Percentiles rank a stretch among this genome's conserved stretches.
These are phyloP conservation scores for Colletotrichum plurivorum DNA, from an alignment of 2,329 filamentous ascomycete species.

Conservation along the genomic window DNA sequence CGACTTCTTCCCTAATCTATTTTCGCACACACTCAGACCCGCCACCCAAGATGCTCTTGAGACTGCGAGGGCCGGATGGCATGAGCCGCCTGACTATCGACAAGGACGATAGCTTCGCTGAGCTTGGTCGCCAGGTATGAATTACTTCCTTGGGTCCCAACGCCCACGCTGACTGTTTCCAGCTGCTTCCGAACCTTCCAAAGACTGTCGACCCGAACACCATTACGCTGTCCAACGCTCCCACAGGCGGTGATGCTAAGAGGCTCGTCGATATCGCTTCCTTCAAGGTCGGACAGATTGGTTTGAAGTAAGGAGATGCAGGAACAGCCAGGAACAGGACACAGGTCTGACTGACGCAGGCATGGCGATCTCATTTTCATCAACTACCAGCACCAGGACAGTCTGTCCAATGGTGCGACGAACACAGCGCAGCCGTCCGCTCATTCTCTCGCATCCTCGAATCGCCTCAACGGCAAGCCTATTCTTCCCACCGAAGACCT, in stretches of 20 bases:
- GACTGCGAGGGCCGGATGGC: constrained; percentile 92
- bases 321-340: constrained; percentile 37
- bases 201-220: constrained; percentile 72
- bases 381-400: constrained; percentile 77
- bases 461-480: constrained; percentile 83
- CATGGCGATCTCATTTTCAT: constrained; percentile 95
- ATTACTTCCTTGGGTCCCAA: neutral
- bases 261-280: constrained; percentile 69
- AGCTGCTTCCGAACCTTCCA: constrained; percentile 73
- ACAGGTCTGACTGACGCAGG: constrained; percentile 59
- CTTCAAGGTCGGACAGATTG: constrained; percentile 71
- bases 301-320: constrained; percentile 64
- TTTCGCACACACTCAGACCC: constrained; percentile 1
- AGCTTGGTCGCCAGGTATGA: constrained; percentile 68
- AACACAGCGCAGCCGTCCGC: constrained; percentile 53
- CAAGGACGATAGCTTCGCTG: constrained; percentile 78
- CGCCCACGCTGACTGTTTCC: constrained; percentile 39
- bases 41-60: constrained; percentile 77
- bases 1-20: neutral
- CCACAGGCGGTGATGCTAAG: constrained; percentile 71
- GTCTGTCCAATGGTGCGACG: constrained; percentile 51
- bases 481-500: constrained; percentile 78
- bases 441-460: constrained; percentile 62
- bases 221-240: constrained; percentile 74
- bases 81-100: constrained; percentile 89